Evolutionary conservation across 2,329 filamentous ascomycete species (phyloP).

Genomic region (Pleomassaria siparia): DNA sequence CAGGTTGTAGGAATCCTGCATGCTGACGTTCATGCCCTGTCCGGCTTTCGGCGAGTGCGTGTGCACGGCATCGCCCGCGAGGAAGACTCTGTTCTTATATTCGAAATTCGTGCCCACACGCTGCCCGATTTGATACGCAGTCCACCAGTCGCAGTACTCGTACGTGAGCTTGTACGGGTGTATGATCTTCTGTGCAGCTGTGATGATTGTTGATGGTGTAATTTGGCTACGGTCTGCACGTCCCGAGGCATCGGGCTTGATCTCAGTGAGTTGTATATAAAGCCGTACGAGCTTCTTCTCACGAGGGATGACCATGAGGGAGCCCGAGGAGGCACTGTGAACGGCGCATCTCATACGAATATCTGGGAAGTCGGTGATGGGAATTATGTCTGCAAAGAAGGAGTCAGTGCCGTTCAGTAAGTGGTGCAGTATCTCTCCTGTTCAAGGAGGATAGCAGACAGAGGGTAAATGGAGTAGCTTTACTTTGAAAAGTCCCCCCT

Average conservation of each 20-base stretch:
- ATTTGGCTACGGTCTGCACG: conserved; percentile 63
- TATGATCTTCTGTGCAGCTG: conserved; percentile 65
- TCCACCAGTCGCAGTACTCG: conserved; percentile 68
- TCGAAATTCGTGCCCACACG: conserved; percentile 62
- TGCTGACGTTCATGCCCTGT: conserved; percentile 72
- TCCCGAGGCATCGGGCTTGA: conserved; percentile 46
- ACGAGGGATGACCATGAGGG: conserved; percentile 65
- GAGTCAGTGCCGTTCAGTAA: too few relatives aligned
- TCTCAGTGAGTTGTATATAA: conserved; percentile 64
- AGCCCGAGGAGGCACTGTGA: conserved; percentile 58
- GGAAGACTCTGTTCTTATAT: conserved; percentile 62
- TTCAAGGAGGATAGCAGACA: too few relatives aligned
- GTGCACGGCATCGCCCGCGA: conserved; percentile 68
- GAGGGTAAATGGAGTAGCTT: too few relatives aligned
- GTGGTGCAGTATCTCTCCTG: too few relatives aligned
- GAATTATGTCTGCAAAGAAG: too few relatives aligned
- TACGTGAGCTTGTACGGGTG: conserved; percentile 68
- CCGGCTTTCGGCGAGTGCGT: conserved; percentile 64
- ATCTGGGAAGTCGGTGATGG: conserved; percentile 61
- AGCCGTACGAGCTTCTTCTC: conserved; percentile 65
- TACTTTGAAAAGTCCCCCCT: too few relatives aligned
- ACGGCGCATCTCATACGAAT: conserved; percentile 62
- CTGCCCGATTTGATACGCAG: conserved; percentile 68
- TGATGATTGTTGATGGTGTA: conserved; percentile 64
- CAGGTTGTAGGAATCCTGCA: conserved; percentile 66